phyloP scores from a whole-genome alignment of 495 filamentous ascomycete species.

The Penicillium steckii region DNA sequence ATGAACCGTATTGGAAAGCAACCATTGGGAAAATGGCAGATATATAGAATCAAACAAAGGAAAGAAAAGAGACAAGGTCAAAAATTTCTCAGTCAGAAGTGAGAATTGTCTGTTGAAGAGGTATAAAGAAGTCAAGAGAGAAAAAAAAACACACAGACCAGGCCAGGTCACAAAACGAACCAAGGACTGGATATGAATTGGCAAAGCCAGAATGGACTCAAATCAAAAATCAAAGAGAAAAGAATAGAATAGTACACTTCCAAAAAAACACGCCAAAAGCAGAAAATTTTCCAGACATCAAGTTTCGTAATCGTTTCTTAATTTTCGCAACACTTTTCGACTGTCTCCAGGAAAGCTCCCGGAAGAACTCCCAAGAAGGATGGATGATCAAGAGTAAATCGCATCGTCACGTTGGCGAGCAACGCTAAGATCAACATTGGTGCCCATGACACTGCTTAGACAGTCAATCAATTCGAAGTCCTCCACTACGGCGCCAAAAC shows the following conservation, averaged over 20 bases:
- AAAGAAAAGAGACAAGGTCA: background rate
- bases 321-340: background rate
- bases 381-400: conserved; percentile 32
- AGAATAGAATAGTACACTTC: background rate
- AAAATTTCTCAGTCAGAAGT: background rate
- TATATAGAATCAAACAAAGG: background rate
- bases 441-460: conserved; percentile 67
- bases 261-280: conserved; percentile 7
- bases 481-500: conserved; percentile 69
- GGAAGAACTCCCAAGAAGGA: background rate
- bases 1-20: background rate
- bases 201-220: background rate
- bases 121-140: background rate
- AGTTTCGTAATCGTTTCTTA: conserved; percentile 14
- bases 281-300: conserved; percentile 10
- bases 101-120: background rate
- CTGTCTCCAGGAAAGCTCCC: background rate
- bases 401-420: conserved; percentile 31
- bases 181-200: too few species aligned
- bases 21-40: background rate
- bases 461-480: conserved; percentile 92
- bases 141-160: background rate
- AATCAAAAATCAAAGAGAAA: background rate
- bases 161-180: background rate
- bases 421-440: conserved; percentile 52